Evolutionary conservation across 768 basidiomycete species (phyloP).

Genomic region (Lentinula lateritia): DNA sequence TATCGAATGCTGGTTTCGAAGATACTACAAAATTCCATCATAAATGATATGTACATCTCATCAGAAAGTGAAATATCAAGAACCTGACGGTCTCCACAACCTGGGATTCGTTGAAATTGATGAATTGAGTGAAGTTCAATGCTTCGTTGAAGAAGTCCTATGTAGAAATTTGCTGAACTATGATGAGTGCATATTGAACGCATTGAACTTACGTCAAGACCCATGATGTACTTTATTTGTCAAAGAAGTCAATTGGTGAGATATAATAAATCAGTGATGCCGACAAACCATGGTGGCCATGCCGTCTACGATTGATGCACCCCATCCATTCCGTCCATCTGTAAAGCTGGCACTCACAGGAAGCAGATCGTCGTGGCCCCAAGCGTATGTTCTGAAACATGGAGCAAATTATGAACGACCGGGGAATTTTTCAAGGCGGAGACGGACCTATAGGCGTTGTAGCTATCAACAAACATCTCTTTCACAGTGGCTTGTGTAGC

Average conservation of each 20-base stretch:
- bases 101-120: slow-evolving; percentile 38
- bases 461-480: slow-evolving; percentile 35
- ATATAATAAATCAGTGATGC: neutral
- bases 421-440: neutral
- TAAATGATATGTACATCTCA: neutral
- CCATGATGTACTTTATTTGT: slow-evolving; percentile 37
- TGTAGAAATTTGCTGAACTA: neutral
- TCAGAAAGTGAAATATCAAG: neutral
- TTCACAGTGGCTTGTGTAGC: slow-evolving; percentile 28
- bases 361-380: slow-evolving; percentile 39
- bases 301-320: slow-evolving; percentile 32
- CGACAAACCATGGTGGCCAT: slow-evolving; percentile 40
- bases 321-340: slow-evolving; percentile 11
- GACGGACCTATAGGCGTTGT: slow-evolving; percentile 37
- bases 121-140: slow-evolving; percentile 27
- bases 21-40: slow-evolving; percentile 20
- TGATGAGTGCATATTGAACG: neutral
- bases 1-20: slow-evolving; percentile 56
- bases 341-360: slow-evolving; percentile 9
- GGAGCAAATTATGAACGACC: neutral
- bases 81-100: slow-evolving; percentile 35
- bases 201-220: slow-evolving; percentile 20
- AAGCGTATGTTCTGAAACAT: slow-evolving; percentile 36
- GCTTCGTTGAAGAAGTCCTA: slow-evolving; percentile 39
- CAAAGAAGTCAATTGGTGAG: neutral